Evolutionary conservation across 2,329 filamentous ascomycete species (phyloP).

Genomic region (Lachnellula willkommii): DNA sequence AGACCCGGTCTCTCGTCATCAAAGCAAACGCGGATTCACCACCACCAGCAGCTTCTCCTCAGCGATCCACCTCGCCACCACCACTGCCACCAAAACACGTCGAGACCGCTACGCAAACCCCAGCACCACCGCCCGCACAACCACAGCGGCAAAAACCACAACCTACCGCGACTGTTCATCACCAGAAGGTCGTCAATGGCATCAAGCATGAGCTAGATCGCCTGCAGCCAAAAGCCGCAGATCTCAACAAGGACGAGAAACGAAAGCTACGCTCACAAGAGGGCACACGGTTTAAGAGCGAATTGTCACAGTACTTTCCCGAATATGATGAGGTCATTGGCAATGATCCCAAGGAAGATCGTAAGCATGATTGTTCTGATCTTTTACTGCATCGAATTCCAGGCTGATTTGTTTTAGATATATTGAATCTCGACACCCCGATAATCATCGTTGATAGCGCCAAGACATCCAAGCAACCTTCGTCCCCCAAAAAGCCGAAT

Average conservation of each 20-base stretch:
- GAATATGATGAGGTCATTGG: conserved; percentile 94
- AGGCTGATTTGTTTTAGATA: conserved; percentile 47
- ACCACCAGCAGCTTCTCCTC: conserved; percentile 9
- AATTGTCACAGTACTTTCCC: conserved; percentile 83
- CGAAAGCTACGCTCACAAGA: conserved; percentile 83
- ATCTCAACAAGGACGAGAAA: conserved; percentile 52
- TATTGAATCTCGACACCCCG: conserved; percentile 66
- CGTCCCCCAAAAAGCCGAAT: conserved; percentile 14
- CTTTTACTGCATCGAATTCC: conserved; percentile 2
- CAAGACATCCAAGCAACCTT: conserved; percentile 24
- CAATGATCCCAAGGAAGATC: conserved; percentile 71
- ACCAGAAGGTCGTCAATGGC: conserved; percentile 56
- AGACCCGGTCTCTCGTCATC: conserved; percentile 19
- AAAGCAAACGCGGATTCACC: conserved; percentile 23
- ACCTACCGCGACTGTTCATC: conserved; percentile 34
- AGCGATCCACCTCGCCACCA: conserved; percentile 13
- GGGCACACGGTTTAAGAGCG: conserved; percentile 80
- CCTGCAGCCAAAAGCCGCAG: conserved; percentile 44
- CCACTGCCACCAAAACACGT: conserved; percentile 8
- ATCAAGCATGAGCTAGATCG: conserved; percentile 56
- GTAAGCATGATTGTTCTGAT: conserved; percentile 44
- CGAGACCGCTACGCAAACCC: conserved; percentile 15
- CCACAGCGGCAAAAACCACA: conserved; percentile 20
- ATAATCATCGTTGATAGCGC: conserved; percentile 62
- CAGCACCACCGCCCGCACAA: conserved; percentile 26